Conservation (phyloP, 2,329 filamentous ascomycete genomes). For the Cladobotryum mycophilum region DNA sequence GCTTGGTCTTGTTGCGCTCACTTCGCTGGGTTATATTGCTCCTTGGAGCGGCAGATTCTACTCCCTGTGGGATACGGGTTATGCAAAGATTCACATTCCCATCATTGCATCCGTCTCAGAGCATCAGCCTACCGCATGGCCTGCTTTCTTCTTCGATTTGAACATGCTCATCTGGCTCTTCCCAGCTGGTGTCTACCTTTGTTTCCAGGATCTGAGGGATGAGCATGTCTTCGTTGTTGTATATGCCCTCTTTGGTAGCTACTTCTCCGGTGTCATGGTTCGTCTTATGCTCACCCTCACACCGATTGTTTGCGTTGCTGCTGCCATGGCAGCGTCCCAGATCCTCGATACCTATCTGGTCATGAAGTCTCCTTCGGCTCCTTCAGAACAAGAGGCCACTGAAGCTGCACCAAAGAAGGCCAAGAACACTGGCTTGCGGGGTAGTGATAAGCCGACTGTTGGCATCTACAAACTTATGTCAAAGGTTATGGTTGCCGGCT, state of each 20-base stretch:
- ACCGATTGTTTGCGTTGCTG: constrained; percentile 90
- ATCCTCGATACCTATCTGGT: constrained; percentile 83
- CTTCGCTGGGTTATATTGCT: constrained; percentile 83
- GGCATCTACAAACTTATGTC: constrained; percentile 79
- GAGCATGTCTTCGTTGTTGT: constrained; percentile 98
- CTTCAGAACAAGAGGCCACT: constrained; percentile 36
- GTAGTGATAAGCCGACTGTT: constrained; percentile 65
- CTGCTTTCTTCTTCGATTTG: constrained; percentile 97
- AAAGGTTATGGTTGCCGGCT: constrained; percentile 68
- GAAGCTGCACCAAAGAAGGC: constrained; percentile 54
- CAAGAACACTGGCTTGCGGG: constrained; percentile 54
- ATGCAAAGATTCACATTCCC: constrained; percentile 98
- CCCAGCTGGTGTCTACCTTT: constrained; percentile 96
- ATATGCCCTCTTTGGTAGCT: constrained; percentile 92
- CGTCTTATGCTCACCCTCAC: constrained; percentile 97
- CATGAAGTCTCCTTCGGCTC: constrained; percentile 53
- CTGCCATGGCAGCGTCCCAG: constrained; percentile 79
- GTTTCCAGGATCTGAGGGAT: constrained; percentile 87
- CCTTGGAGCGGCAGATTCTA: constrained; percentile 99
- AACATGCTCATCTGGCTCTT: constrained; percentile 99
- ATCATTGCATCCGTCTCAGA: constrained; percentile 99
- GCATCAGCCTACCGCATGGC: constrained; percentile 98
- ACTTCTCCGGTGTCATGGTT: constrained; percentile 99
- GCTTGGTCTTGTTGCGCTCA: constrained; percentile 74
- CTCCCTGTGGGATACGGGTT: constrained; percentile 97